Base-by-base conservation (phyloP, 768 basidiomycete genomes). In the Boletus tylopilopsis region DNA sequence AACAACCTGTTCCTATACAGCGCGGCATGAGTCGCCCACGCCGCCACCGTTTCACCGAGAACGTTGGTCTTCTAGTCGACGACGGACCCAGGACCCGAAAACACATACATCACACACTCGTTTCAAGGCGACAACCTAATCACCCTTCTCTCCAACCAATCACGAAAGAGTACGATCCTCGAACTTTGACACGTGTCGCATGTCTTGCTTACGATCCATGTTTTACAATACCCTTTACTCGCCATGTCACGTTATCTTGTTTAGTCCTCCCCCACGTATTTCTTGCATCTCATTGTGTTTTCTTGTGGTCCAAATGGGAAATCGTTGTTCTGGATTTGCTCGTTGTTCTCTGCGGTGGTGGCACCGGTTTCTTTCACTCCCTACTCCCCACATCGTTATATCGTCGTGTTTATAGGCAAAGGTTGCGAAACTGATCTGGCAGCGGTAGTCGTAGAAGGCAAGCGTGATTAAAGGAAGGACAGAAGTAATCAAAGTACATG, bases 1-100 rank as follows among this genome's bases (percentile, higher is more conserved):
- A 69, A 68, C 63, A 70, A 69, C 45, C 21, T 67, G 56, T 67
- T 67, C 55, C 63, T 67, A 27, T 67, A 67, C 29, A 67, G 65
- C 42, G 65, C 75, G 27, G 74, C 76, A 70, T 77, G 56, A 74
- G 25, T 27, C 47, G 42, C 39, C 22, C 13, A 51, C 35, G 36
- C 24, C 34, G 22, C 47, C 30, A 36, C 45, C 49, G 39, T 45
- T 27, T n/a, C 21, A 27, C 53, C 54, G 55, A 56, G 55, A 56
- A 50, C 42, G 24, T 35, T 27, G 34, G 52, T 53, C 44, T 53
- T 46, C 42, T 36, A 45, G 41, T 46, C n/a, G 33, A 53, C 58
- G 36, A 32, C 27, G 18, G 23, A 42, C 51, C 55, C 41, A 37
- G 38, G 61, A 54, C 51, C 47, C 41, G 37, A 39, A 50, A 58